phyloP scores from a whole-genome alignment of 306 rosid genomes.

The Quercus agrifolia region DNA sequence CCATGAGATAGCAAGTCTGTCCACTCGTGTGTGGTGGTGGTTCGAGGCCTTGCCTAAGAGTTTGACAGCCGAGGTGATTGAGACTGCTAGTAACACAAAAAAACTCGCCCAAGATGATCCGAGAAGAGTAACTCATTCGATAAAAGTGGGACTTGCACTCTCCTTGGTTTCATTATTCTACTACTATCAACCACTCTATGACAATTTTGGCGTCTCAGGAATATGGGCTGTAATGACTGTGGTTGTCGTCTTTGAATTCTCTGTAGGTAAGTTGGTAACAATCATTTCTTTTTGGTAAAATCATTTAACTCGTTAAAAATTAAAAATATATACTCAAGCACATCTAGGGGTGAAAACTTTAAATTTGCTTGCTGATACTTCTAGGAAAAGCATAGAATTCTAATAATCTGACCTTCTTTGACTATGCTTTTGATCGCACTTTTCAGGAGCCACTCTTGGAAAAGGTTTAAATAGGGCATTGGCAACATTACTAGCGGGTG shows the following conservation, averaged over 20 bases:
- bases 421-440: not conserved
- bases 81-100: conserved; percentile 31
- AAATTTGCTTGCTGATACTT: not conserved
- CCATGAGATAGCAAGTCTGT: conserved; percentile 29
- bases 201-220: conserved; percentile 79
- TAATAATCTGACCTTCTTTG: not conserved
- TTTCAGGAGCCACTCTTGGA: conserved; percentile 83
- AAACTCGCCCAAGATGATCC: conserved; percentile 72
- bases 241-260: conserved; percentile 84
- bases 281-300: not conserved
- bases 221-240: conserved; percentile 95
- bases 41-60: conserved; percentile 24
- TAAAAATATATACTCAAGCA: no score
- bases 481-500: conserved; percentile 81
- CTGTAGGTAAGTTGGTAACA: conserved; percentile 52
- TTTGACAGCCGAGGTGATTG: conserved; percentile 25
- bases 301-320: no score
- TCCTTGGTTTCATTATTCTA: conserved; percentile 69
- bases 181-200: conserved; percentile 69
- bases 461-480: conserved; percentile 80
- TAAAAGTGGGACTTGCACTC: conserved; percentile 72
- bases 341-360: not conserved
- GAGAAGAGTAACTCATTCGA: conserved; percentile 72
- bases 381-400: not conserved
- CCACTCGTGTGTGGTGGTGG: conserved; percentile 18